phyloP scores from a whole-genome alignment of 78 protist genomes.

The Dictyostelium purpureum region DNA sequence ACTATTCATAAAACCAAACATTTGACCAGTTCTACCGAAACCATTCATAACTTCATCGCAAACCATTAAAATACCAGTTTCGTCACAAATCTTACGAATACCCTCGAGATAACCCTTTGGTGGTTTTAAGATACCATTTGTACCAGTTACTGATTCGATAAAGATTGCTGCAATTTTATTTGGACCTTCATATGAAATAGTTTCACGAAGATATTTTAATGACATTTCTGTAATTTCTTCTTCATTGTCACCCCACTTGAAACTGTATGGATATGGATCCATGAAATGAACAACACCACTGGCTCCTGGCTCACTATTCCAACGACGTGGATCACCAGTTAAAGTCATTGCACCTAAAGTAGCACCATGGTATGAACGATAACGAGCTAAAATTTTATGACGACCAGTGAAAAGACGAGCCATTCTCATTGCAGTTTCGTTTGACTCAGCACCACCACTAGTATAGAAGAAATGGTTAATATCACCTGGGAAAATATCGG shows the following conservation, averaged over 20 bases:
- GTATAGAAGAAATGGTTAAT: conserved; percentile 65
- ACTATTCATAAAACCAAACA: conserved; percentile 82
- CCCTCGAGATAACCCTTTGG: conserved; percentile 82
- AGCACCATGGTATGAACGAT: conserved; percentile 88
- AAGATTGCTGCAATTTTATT: conserved; percentile 77
- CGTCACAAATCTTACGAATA: conserved; percentile 79
- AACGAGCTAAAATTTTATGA: conserved; percentile 76
- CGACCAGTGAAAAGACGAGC: conserved; percentile 77
- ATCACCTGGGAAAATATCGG: conserved; percentile 82
- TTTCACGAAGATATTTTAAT: conserved; percentile 55
- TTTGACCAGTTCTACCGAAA: conserved; percentile 83
- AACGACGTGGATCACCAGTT: conserved; percentile 85
- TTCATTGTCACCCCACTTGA: conserved; percentile 68
- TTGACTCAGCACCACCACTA: conserved; percentile 82
- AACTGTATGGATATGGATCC: conserved; percentile 61
- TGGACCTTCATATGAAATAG: conserved; percentile 62
- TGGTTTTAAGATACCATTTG: conserved; percentile 73
- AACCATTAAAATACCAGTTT: conserved; percentile 76
- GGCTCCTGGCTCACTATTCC: conserved; percentile 63
- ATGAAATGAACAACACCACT: conserved; percentile 59
- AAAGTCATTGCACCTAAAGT: conserved; percentile 68
- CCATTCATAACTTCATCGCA: conserved; percentile 88
- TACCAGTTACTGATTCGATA: conserved; percentile 78
- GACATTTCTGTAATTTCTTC: conserved; percentile 48
- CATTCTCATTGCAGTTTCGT: conserved; percentile 85